Percentiles rank a stretch among this genome's conserved stretches.
Conservation (phyloP, 352 stramenopile genomes). For the Phytophthora quininea region DNA sequence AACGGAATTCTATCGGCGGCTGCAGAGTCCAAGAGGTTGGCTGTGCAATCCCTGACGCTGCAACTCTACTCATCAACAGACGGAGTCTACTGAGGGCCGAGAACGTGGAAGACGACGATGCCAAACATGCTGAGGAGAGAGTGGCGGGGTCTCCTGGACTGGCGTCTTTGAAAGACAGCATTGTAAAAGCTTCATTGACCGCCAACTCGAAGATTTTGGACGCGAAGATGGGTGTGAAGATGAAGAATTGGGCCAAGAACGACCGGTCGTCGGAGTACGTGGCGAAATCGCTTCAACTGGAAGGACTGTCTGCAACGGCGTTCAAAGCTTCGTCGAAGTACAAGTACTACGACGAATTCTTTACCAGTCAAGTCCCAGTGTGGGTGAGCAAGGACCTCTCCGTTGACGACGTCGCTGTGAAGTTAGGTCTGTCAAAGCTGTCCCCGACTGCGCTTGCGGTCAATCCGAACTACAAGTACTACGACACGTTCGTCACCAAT, state of each 20-base stretch:
- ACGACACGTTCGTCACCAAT: background rate
- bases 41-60: background rate
- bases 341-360: slow-evolving; percentile 15
- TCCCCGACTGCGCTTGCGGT: background rate
- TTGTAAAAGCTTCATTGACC: no score
- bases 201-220: no score
- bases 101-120: background rate
- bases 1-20: no score
- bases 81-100: background rate
- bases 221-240: background rate
- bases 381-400: background rate
- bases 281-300: slow-evolving; percentile 6
- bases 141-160: background rate
- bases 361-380: background rate
- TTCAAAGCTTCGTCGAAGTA: slow-evolving; percentile 21
- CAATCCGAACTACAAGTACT: background rate
- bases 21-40: background rate
- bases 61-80: background rate
- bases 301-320: background rate
- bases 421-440: background rate
- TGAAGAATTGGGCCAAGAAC: slow-evolving; percentile 4
- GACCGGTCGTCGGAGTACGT: slow-evolving; percentile 5
- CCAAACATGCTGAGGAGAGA: background rate
- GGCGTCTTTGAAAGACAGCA: background rate
- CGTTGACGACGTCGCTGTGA: background rate